A percentile compares a stretch with the other conserved stretches of the same genome.
Evolutionary conservation across 768 basidiomycete species (phyloP).

Genomic region (Boletus patriciae): DNA sequence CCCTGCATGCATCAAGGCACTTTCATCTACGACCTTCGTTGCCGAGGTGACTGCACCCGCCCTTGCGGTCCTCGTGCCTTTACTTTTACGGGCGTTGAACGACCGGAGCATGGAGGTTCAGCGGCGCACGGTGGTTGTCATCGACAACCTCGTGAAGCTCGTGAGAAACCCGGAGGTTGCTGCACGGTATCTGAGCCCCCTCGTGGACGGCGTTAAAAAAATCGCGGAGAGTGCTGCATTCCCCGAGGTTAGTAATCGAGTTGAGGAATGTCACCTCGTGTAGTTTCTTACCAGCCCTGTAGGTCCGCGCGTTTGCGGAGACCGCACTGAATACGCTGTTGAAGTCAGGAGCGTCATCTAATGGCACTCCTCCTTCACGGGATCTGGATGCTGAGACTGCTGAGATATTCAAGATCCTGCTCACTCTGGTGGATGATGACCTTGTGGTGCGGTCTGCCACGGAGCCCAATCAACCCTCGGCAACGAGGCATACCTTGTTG

Average conservation of each 20-base stretch:
- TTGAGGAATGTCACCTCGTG: conserved; percentile 5
- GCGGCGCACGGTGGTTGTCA: conserved; percentile 89
- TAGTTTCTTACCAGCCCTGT: conserved; percentile 11
- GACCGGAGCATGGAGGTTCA: conserved; percentile 97
- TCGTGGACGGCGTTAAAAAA: conserved; percentile 88
- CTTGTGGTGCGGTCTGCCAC: conserved; percentile 41
- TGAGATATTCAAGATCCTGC: conserved; percentile 54
- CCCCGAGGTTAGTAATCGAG: conserved; percentile 66
- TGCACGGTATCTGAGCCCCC: conserved; percentile 80
- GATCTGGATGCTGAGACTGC: conserved; percentile 66
- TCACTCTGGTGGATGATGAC: conserved; percentile 57
- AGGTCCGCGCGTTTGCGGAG: conserved; percentile 92
- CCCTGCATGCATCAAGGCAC: conserved; percentile 89
- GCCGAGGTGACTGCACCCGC: conserved; percentile 97
- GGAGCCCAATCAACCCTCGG: conserved; percentile 51
- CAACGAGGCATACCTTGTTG: conserved; percentile 57
- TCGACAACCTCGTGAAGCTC: conserved; percentile 96
- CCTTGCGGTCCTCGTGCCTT: conserved; percentile 90
- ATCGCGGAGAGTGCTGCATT: conserved; percentile 91
- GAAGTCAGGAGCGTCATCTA: conserved; percentile 80
- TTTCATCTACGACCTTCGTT: conserved; percentile 94
- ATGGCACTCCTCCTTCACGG: conserved; percentile 67
- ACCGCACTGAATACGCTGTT: conserved; percentile 76
- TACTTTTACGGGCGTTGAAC: conserved; percentile 86
- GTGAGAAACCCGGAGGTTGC: conserved; percentile 90